A percentile compares a stretch with the other conserved stretches of the same genome.
Conservation (phyloP, 2,329 filamentous ascomycete genomes). For the Ascochyta koolunga region DNA sequence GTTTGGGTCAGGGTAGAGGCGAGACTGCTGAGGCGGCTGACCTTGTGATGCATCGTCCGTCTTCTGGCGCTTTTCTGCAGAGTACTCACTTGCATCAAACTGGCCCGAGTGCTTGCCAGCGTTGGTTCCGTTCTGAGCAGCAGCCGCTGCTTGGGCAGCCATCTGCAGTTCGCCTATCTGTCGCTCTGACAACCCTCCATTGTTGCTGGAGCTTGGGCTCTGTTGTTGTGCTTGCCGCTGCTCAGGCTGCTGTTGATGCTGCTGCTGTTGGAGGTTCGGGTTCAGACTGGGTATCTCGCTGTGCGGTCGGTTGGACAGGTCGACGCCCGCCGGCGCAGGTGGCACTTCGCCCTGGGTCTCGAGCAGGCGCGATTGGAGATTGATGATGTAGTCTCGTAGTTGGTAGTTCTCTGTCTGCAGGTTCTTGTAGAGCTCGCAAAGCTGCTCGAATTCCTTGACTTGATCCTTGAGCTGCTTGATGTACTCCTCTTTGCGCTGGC, state of each 20-base stretch:
- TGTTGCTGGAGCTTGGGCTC: slow-evolving; percentile 32
- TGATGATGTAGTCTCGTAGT: slow-evolving; percentile 89
- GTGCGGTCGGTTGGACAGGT: slow-evolving; percentile 63
- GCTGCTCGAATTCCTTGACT: slow-evolving; percentile 77
- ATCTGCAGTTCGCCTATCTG: slow-evolving; percentile 48
- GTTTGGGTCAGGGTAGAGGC: slow-evolving; percentile 31
- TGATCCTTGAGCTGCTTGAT: slow-evolving; percentile 98
- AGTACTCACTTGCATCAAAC: slow-evolving; percentile 39
- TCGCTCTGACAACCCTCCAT: slow-evolving; percentile 44
- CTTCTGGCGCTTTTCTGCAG: slow-evolving; percentile 45
- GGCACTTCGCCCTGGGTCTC: slow-evolving; percentile 85
- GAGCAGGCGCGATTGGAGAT: slow-evolving; percentile 83
- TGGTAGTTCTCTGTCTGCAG: slow-evolving; percentile 88
- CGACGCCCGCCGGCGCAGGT: slow-evolving; percentile 79
- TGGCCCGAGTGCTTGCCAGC: slow-evolving; percentile 44
- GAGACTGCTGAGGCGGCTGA: slow-evolving; percentile 35
- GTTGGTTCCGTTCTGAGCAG: slow-evolving; percentile 42
- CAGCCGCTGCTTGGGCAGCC: slow-evolving; percentile 46
- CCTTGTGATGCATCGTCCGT: slow-evolving; percentile 41
- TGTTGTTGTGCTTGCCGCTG: slow-evolving; percentile 32
- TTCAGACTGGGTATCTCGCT: slow-evolving; percentile 35
- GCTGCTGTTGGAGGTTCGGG: slow-evolving; percentile 24
- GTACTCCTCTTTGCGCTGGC: slow-evolving; percentile 96
- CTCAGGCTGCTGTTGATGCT: slow-evolving; percentile 26
- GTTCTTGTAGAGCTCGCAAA: slow-evolving; percentile 79